phyloP scores from a whole-genome alignment of 805 yeast genomes.

The Ogataea chonburiensis region DNA sequence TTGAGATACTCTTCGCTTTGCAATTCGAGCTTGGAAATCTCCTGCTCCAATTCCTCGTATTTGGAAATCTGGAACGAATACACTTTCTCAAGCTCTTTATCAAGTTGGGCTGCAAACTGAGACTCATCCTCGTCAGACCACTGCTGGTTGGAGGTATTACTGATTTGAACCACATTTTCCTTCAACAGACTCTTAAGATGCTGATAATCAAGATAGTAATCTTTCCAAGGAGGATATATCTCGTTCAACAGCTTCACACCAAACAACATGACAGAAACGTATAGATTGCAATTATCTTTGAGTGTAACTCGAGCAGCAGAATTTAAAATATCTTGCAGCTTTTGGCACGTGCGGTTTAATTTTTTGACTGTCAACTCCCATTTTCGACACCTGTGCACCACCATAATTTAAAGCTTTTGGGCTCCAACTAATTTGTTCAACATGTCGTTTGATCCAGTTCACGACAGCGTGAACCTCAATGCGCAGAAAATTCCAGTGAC shows the following conservation, averaged over 20 bases:
- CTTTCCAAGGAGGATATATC: constrained; percentile 85
- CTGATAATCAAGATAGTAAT: constrained; percentile 65
- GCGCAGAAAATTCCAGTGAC: not conserved
- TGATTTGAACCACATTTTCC: constrained; percentile 49
- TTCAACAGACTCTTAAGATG: constrained; percentile 63
- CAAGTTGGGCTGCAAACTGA: constrained; percentile 63
- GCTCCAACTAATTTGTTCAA: too few species aligned
- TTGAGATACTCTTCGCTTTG: constrained; percentile 45
- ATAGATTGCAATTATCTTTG: not conserved
- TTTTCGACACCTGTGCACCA: constrained; percentile 13
- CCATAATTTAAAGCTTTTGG: too few species aligned
- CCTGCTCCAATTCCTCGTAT: constrained; percentile 65
- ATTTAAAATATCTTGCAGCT: constrained; percentile 5
- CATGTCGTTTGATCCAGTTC: constrained; percentile 33
- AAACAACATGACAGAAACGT: constrained; percentile 65
- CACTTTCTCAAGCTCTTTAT: constrained; percentile 72
- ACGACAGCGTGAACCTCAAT: constrained; percentile 22
- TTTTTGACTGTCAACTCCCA: not conserved
- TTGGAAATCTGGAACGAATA: constrained; percentile 67
- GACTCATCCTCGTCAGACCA: constrained; percentile 78
- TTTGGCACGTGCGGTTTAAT: constrained; percentile 5
- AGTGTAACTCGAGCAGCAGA: constrained; percentile 6
- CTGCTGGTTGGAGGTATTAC: constrained; percentile 15
- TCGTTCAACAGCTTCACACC: constrained; percentile 82
- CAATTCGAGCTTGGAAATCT: constrained; percentile 62